A percentile compares a stretch with the other conserved stretches of the same genome.
Conservation (phyloP, 768 basidiomycete species). For the Pleurotus eryngii region DNA sequence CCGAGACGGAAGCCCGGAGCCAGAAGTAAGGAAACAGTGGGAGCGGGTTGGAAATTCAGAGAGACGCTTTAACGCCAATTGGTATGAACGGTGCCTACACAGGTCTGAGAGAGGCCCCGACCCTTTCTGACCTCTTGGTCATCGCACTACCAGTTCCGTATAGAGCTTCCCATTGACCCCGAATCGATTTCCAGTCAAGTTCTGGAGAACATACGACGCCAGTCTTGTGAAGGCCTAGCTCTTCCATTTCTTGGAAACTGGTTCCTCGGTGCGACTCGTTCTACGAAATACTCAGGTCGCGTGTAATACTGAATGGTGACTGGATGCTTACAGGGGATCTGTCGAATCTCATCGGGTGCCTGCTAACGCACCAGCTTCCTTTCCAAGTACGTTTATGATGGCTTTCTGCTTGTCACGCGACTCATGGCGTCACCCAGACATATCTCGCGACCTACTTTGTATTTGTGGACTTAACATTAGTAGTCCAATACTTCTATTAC, state of each 20-base stretch:
- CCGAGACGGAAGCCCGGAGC: no score
- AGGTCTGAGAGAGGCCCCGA: no score
- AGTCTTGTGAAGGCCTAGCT: slow-evolving; percentile 88
- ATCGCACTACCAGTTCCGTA: no score
- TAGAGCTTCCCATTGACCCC: background rate
- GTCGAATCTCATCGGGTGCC: slow-evolving; percentile 88
- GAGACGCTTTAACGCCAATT: no score
- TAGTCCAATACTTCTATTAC: slow-evolving; percentile 84
- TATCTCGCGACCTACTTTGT: slow-evolving; percentile 93
- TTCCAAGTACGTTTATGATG: slow-evolving; percentile 69
- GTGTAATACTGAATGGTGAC: no score
- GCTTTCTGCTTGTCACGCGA: slow-evolving; percentile 5
- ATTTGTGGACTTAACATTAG: slow-evolving; percentile 70
- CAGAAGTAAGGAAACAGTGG: no score
- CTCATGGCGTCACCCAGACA: slow-evolving; percentile 45
- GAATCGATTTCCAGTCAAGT: slow-evolving; percentile 58
- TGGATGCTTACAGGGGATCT: slow-evolving; percentile 65
- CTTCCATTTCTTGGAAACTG: slow-evolving; percentile 93
- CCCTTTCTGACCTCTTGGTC: no score
- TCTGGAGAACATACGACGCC: slow-evolving; percentile 67
- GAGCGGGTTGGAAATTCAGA: no score
- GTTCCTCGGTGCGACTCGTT: slow-evolving; percentile 66
- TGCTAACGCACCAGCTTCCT: slow-evolving; percentile 89
- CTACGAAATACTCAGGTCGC: background rate
- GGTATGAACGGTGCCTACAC: no score